phyloP scores from a whole-genome alignment of 1,284 basidiomycete genomes.

The Fomes fomentarius region DNA sequence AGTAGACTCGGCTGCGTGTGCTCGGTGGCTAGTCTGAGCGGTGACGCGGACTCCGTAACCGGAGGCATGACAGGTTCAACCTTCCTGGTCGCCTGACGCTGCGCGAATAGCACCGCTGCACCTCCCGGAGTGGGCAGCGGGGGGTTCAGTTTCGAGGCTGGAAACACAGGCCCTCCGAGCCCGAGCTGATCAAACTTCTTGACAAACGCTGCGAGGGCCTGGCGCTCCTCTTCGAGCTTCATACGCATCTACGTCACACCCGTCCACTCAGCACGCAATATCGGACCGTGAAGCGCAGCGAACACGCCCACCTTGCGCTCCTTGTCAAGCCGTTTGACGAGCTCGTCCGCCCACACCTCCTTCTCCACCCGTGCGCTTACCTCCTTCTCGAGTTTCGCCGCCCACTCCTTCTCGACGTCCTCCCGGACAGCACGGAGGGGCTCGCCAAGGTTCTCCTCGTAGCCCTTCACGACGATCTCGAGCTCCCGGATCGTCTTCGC shows the following conservation, averaged over 20 bases:
- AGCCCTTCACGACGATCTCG: slow-evolving; percentile 69
- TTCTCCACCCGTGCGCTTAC: slow-evolving; percentile 63
- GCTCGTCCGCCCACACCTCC: slow-evolving; percentile 70
- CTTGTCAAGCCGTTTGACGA: slow-evolving; percentile 72
- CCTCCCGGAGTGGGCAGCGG: slow-evolving; percentile 53
- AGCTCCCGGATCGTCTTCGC: slow-evolving; percentile 70
- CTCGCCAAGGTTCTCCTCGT: slow-evolving; percentile 73
- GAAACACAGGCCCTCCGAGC: slow-evolving; percentile 50
- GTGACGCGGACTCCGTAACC: slow-evolving; percentile 44
- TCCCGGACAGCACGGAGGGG: slow-evolving; percentile 74
- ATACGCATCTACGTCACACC: slow-evolving; percentile 40
- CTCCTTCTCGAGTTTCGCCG: slow-evolving; percentile 62
- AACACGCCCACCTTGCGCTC: slow-evolving; percentile 78
- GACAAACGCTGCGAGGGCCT: slow-evolving; percentile 76
- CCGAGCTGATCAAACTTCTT: slow-evolving; percentile 69
- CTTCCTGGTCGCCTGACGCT: slow-evolving; percentile 43
- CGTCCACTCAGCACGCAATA: not conserved
- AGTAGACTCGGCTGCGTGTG: slow-evolving; percentile 57
- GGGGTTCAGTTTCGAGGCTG: slow-evolving; percentile 44
- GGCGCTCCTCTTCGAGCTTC: slow-evolving; percentile 74
- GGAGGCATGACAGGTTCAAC: slow-evolving; percentile 30
- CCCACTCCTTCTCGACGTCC: slow-evolving; percentile 83
- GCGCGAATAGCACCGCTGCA: slow-evolving; percentile 51
- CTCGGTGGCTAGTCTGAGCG: slow-evolving; percentile 44
- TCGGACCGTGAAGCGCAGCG: no score